Evolutionary conservation across 257 asterid species (phyloP).

Genomic region (Jacaranda copaia): DNA sequence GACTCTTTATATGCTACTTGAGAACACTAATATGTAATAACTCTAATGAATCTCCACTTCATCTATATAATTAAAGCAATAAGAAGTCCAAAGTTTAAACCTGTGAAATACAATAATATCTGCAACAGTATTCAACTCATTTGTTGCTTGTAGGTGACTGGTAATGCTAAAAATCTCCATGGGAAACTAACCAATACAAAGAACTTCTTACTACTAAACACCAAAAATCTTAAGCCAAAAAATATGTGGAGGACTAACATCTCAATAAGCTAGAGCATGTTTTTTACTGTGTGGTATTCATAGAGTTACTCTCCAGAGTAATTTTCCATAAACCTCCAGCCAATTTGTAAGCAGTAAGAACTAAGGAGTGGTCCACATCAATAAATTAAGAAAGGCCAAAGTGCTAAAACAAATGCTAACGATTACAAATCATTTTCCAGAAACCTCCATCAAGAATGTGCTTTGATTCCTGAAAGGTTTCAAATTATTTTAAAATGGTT

Average conservation of each 20-base stretch:
- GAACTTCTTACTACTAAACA: neutral
- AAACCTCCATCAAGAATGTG: constrained; percentile 9
- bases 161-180: constrained; percentile 11
- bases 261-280: neutral
- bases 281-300: no score
- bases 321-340: no score
- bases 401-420: constrained; percentile 20
- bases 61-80: constrained; percentile 5
- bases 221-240: neutral
- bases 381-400: constrained; percentile 8
- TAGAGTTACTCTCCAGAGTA: no score
- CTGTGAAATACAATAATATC: constrained; percentile 3
- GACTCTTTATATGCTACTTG: neutral
- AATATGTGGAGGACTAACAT: neutral
- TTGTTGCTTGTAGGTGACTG: neutral
- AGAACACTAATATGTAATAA: constrained; percentile 7
- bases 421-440: constrained; percentile 22
- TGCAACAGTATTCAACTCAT: neutral
- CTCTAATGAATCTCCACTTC: neutral
- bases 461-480: neutral
- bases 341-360: neutral
- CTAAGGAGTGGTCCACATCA: constrained; percentile 1
- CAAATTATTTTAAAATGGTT: neutral
- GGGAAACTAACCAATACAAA: constrained; percentile 1
- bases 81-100: neutral